Base-by-base conservation (phyloP, 2,329 filamentous ascomycete species). In the Dothiorella sarmentorum region DNA sequence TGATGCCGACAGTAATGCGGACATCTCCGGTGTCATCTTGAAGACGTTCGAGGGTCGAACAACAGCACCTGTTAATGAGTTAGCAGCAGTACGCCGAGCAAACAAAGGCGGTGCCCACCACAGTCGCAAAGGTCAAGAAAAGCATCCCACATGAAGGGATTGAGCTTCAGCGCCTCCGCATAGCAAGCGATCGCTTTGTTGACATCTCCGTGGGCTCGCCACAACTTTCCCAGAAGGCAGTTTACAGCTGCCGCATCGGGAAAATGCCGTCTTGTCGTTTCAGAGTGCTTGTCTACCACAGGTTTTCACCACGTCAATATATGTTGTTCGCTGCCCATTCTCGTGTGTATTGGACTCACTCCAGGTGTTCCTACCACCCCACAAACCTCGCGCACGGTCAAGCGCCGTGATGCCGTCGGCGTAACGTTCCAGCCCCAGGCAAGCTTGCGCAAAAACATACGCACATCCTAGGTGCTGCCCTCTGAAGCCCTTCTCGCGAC, bases 111-210 rank as follows among this genome's bases (percentile, higher is more conserved):
- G n/a, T 7, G 15, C 35, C 35, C 71, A 77, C 84, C 85, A 42
- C 84, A 90, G 69, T 97, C 91, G 70, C 92, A 96, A 7, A 99
- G 81, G 15, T 85, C 88, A 20, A 87, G 86, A 67, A 97, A 97
- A 0, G 93, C 92, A 78, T 99, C 94, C 94, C 94, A 99, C 84
- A 96, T 94, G 73, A 97, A 93, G 1, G 94, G 92, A 68, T 97
- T 99, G 57, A 86, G 73, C 74, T 92, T 95, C 66, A 99, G 77
- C 5, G 92, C 85, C 61, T 95, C 91, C 64, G 96, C 91, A 69
- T 94, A 97, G 71, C 85, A 91, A 64, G 89, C 84, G 15, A 93
- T 85, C 7, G 94, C 92, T 73, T 90, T 91, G 68, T 89, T 89
- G 67, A 90, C 82, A 65, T 96, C 84, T 61, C 82, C 89, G 66